A percentile compares a stretch with the other conserved stretches of the same genome.
phyloP scores from a whole-genome alignment of 1,284 basidiomycete genomes.

The Athelia psychrophila region DNA sequence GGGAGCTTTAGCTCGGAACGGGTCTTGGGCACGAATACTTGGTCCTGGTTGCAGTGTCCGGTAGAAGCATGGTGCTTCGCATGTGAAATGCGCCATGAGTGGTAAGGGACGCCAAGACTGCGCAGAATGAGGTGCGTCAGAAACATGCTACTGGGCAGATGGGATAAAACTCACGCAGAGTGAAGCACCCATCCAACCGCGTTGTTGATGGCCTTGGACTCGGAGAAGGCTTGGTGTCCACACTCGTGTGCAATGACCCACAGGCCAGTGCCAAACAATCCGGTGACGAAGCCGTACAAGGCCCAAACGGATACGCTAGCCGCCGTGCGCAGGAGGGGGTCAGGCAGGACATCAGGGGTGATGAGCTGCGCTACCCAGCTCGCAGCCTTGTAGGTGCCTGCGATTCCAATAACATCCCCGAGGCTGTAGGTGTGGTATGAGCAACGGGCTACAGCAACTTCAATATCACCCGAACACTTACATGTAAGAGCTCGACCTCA shows the following conservation, averaged over 20 bases:
- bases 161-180: conserved; percentile 60
- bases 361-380: conserved; percentile 68
- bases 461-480: conserved; percentile 33
- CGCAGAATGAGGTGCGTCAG: not conserved
- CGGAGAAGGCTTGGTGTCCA: conserved; percentile 96
- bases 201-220: conserved; percentile 94
- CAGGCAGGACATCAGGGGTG: conserved; percentile 55
- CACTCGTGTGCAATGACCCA: conserved; percentile 94
- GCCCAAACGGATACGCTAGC: conserved; percentile 77
- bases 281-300: conserved; percentile 79
- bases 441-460: too few species aligned
- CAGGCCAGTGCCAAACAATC: conserved; percentile 89
- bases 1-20: conserved; percentile 72
- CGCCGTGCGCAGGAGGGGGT: conserved; percentile 61
- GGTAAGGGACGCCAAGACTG: conserved; percentile 94
- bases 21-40: conserved; percentile 94
- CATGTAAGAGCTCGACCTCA: conserved; percentile 86
- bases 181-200: conserved; percentile 93
- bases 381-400: conserved; percentile 67
- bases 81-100: conserved; percentile 97
- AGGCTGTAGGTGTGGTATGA: conserved; percentile 37
- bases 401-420: conserved; percentile 77
- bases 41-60: conserved; percentile 92
- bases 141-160: too few species aligned
- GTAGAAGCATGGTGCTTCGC: conserved; percentile 97